Base-by-base conservation (phyloP, 805 yeast genomes). In the Ogataea haglerorum region DNA sequence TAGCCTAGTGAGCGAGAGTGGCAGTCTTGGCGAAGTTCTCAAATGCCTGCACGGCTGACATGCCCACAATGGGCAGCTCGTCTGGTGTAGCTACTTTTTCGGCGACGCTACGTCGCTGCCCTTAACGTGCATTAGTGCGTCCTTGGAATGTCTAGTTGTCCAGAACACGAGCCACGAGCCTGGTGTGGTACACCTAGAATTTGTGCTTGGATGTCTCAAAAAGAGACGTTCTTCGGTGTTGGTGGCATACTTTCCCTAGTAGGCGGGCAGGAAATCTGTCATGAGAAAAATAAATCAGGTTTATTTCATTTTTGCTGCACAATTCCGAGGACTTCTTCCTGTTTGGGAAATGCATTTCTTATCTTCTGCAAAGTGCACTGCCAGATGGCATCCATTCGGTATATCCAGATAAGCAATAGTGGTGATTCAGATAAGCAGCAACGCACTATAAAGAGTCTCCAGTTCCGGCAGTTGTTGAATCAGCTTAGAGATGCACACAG, bases 21-120 rank as follows among this genome's bases (percentile, higher is more conserved):
- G 75, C 75, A 34, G 78, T 63, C 27, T 70, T 67, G 10, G 73
- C 72, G 53, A 61, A 75, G 1, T 79, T 78, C 46, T 63, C 63
- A 51, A 65, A 63, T 30, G 69, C 74, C 37, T 64, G 65, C 14
- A 69, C 75, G 1, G 75, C 42, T 3, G 69, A 51, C 40, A 64
- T 50, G 43, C 68, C 73, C 22, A 78, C 73, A 40, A 75, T 71
- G 10, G 47, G 58, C 31, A 66, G 51, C 44, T 74, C 78, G 28
- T 49, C 47, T 9, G 49, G 52, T 3, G 72, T 47, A 23, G 67
- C 38, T n/a, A 63, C 50, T 45, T 66, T 58, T 10, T 59, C 49
- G 38, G 64, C 51, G 45, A 64, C 46, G 37, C 58, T 38, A 57
- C 69, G 34, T 48, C 48, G 6, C 38, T 48, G 16, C 60, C 60